A percentile compares a stretch with the other conserved stretches of the same genome.
These are phyloP conservation scores for Cenococcum geophilum DNA, from an alignment of 495 filamentous ascomycete species.

Conservation along the genomic window DNA sequence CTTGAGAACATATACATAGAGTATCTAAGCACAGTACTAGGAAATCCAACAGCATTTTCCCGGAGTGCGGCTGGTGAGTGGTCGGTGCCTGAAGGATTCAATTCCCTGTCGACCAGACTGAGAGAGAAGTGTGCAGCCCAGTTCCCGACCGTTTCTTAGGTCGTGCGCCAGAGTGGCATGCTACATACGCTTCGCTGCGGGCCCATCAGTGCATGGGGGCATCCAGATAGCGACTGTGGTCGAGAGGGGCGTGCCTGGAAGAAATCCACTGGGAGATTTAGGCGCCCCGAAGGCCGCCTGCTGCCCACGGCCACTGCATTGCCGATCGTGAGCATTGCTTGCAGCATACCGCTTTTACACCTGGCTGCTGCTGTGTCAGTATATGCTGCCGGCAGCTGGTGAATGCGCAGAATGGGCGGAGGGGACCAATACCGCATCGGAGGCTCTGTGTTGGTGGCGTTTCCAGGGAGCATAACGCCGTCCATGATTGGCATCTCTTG, in stretches of 20 bases:
- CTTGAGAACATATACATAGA: slow-evolving; percentile 25
- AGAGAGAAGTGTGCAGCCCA: slow-evolving; percentile 14
- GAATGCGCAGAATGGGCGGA: background rate
- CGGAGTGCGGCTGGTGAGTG: slow-evolving; percentile 24
- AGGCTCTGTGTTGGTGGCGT: slow-evolving; percentile 9
- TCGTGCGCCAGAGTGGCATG: slow-evolving; percentile 13
- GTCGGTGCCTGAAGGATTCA: slow-evolving; percentile 32
- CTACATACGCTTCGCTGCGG: slow-evolving; percentile 11
- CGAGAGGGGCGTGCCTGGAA: background rate
- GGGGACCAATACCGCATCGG: background rate
- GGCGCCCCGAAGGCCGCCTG: background rate
- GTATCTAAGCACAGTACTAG: slow-evolving; percentile 22
- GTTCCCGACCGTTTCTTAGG: slow-evolving; percentile 31
- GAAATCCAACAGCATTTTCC: slow-evolving; percentile 28
- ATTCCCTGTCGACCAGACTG: slow-evolving; percentile 12
- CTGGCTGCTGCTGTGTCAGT: background rate
- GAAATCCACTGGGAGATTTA: background rate
- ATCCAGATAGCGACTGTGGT: background rate
- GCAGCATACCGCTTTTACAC: background rate
- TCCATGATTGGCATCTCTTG: background rate
- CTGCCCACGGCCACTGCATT: background rate
- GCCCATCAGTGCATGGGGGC: background rate
- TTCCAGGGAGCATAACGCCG: background rate
- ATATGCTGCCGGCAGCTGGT: no score
- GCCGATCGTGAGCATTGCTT: background rate